Conservation (phyloP, 1,139 yeast genomes). For the Pichia sp. region DNA sequence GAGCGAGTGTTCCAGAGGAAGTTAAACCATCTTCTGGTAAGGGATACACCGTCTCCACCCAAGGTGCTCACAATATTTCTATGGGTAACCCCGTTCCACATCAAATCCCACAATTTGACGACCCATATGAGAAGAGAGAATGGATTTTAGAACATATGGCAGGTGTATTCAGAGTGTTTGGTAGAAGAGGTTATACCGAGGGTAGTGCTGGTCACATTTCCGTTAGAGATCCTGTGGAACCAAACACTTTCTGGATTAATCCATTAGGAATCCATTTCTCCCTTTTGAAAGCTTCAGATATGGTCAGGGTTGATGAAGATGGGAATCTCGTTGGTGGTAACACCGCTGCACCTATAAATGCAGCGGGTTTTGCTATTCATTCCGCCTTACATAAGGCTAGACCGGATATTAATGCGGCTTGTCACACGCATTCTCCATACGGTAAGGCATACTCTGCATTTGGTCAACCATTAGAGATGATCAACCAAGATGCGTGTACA, state of each 20-base stretch:
- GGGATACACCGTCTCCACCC: conserved; percentile 31
- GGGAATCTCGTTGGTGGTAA: conserved; percentile 47
- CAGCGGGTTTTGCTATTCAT: conserved; percentile 79
- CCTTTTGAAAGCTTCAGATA: conserved; percentile 59
- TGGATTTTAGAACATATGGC: conserved; percentile 75
- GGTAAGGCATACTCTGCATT: conserved; percentile 74
- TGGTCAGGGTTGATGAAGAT: conserved; percentile 68
- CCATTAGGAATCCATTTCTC: conserved; percentile 71
- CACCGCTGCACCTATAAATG: conserved; percentile 49
- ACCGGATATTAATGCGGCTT: conserved; percentile 76
- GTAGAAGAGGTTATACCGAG: conserved; percentile 65
- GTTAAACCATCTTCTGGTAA: conserved; percentile 25
- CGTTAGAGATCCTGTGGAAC: conserved; percentile 68
- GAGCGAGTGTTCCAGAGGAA: conserved; percentile 12
- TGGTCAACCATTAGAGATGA: conserved; percentile 68
- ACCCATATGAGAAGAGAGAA: conserved; percentile 45
- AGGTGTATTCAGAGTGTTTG: conserved; percentile 72
- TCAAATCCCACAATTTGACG: conserved; percentile 45
- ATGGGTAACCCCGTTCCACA: conserved; percentile 43
- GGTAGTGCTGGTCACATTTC: conserved; percentile 82
- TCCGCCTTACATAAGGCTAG: conserved; percentile 70
- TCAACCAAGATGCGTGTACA: conserved; percentile 70
- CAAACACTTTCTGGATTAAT: conserved; percentile 71
- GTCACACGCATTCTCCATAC: conserved; percentile 69
- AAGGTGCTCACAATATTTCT: conserved; percentile 45